Percentiles rank a stretch among this genome's conserved stretches.
These are phyloP conservation scores for Francoa sonchifolia DNA, from an alignment of 441 rosid genomes.

Conservation along the genomic window DNA sequence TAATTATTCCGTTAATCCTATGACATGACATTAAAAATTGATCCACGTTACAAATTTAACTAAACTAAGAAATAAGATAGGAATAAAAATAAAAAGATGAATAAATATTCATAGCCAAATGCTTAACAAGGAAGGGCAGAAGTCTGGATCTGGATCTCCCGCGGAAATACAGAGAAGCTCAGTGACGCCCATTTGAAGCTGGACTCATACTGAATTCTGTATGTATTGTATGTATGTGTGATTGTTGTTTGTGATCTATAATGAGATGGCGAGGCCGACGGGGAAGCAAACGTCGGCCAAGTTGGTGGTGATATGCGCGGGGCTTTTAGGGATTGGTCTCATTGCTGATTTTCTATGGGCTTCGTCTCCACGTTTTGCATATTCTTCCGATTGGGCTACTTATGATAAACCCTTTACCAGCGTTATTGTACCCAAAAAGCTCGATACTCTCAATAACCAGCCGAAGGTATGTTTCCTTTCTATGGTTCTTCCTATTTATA, in stretches of 20 bases:
- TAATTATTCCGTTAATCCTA: no score
- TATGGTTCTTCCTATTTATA: not conserved
- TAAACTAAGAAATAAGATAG: not conserved
- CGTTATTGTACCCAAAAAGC: constrained; percentile 15
- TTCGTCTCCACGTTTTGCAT: constrained; percentile 44
- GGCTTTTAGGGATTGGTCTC: constrained; percentile 43
- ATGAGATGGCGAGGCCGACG: constrained; percentile 36
- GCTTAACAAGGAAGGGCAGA: no score
- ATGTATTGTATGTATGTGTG: no score
- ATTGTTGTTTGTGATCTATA: not conserved
- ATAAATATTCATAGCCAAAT: no score
- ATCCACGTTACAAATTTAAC: no score
- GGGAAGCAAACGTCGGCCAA: constrained; percentile 40
- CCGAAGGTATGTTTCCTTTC: constrained; percentile 13
- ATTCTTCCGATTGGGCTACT: constrained; percentile 26
- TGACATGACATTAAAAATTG: no score
- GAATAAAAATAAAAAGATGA: not conserved
- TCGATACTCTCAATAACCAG: constrained; percentile 2
- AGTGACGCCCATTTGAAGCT: no score
- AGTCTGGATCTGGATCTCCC: no score
- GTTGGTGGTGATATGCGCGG: constrained; percentile 33
- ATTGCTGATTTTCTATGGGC: constrained; percentile 72
- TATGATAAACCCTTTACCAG: constrained; percentile 7
- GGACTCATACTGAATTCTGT: no score
- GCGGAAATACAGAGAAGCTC: no score